Conservation (phyloP, 148 eudicot genomes). For the Camellia sinensis region DNA sequence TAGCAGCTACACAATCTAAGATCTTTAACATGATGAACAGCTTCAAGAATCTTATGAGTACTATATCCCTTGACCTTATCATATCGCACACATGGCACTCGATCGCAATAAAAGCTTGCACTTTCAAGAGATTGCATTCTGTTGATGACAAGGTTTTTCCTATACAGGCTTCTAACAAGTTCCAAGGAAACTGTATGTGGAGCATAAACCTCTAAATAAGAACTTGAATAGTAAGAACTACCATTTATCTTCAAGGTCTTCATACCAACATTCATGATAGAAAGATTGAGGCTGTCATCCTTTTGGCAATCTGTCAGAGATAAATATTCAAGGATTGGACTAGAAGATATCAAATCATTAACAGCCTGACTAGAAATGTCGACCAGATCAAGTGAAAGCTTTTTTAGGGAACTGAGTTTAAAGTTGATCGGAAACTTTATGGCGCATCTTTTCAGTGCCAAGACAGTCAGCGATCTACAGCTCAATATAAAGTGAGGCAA, state of each 20-base stretch:
- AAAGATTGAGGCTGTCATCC: no score
- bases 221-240: background rate
- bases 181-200: background rate
- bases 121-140: conserved; percentile 2
- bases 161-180: no score
- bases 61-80: background rate
- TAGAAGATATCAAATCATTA: background rate
- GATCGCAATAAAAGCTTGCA: conserved; percentile 8
- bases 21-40: conserved; percentile 9
- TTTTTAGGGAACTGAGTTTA: background rate
- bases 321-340: conserved; percentile 12
- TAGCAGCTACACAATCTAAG: conserved; percentile 12
- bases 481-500: background rate
- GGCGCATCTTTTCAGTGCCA: background rate
- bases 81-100: background rate
- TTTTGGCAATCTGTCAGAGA: conserved; percentile 1
- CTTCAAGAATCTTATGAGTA: background rate
- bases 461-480: background rate
- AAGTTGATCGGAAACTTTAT: background rate
- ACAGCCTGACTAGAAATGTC: background rate
- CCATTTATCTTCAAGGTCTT: conserved; percentile 12
- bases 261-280: background rate
- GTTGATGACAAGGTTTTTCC: background rate
- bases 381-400: background rate
- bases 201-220: background rate